Evolutionary conservation across 2,329 filamentous ascomycete species (phyloP).

Genomic region (Arthroderma uncinatum): DNA sequence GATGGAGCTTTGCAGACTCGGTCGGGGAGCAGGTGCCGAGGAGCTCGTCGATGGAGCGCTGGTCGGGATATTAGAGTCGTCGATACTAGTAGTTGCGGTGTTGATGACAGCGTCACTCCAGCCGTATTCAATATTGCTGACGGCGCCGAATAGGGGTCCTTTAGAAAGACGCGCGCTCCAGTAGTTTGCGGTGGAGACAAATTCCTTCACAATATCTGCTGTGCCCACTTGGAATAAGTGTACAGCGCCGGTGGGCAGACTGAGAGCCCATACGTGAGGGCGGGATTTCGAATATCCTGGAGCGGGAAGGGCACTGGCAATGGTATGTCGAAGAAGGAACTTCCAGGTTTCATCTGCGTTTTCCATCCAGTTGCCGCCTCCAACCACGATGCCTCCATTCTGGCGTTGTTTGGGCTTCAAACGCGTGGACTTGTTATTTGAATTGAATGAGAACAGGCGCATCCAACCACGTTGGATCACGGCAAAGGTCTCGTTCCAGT

Average conservation of each 20-base stretch:
- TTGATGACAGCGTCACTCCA: slow-evolving; percentile 81
- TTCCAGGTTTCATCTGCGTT: slow-evolving; percentile 83
- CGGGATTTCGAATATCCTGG: slow-evolving; percentile 86
- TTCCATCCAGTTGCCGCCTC: slow-evolving; percentile 96
- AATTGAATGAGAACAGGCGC: slow-evolving; percentile 84
- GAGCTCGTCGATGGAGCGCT: slow-evolving; percentile 16
- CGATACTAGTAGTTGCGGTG: slow-evolving; percentile 59
- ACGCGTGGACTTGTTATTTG: slow-evolving; percentile 57
- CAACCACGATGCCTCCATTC: slow-evolving; percentile 59
- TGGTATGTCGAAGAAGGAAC: slow-evolving; percentile 80
- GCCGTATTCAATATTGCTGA: slow-evolving; percentile 95
- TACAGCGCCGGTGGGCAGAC: slow-evolving; percentile 80
- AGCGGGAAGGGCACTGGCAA: slow-evolving; percentile 77
- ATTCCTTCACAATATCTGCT: slow-evolving; percentile 85
- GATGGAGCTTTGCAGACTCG: slow-evolving; percentile 51
- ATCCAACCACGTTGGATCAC: slow-evolving; percentile 92
- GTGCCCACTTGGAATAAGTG: slow-evolving; percentile 98
- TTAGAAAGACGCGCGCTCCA: slow-evolving; percentile 94
- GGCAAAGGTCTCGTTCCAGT: slow-evolving; percentile 91
- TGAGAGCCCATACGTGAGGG: slow-evolving; percentile 89
- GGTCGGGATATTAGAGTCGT: slow-evolving; percentile 25
- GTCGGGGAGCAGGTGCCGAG: slow-evolving; percentile 23
- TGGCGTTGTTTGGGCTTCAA: slow-evolving; percentile 46
- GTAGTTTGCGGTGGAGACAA: slow-evolving; percentile 89
- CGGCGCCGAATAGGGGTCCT: slow-evolving; percentile 79